Evolutionary conservation across 2,329 filamentous ascomycete genomes (phyloP).

Genomic region (Colletotrichum sp.): DNA sequence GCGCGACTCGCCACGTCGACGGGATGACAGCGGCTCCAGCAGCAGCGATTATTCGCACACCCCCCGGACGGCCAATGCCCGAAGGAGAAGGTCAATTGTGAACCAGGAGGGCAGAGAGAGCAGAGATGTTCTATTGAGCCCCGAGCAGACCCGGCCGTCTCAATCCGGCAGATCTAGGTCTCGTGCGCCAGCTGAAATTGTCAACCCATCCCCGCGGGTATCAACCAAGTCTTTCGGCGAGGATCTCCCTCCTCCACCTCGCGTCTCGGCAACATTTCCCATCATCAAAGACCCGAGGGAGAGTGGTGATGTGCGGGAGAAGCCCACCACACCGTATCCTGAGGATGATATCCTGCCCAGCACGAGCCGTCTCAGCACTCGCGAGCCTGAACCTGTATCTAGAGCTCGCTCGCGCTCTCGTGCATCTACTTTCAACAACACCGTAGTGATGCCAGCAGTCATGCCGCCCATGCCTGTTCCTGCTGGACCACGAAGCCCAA

Average conservation of each 20-base stretch:
- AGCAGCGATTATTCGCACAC: constrained; percentile 42
- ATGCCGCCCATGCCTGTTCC: constrained; percentile 25
- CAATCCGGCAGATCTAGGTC: constrained; percentile 34
- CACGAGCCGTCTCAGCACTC: constrained; percentile 15
- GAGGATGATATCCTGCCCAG: constrained; percentile 32
- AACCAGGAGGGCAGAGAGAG: constrained; percentile 37
- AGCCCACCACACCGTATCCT: constrained; percentile 30
- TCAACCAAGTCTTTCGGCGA: constrained; percentile 18
- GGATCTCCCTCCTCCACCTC: constrained; percentile 22
- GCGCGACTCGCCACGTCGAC: constrained; percentile 28
- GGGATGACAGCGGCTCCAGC: constrained; percentile 43
- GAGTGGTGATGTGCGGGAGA: constrained; percentile 6
- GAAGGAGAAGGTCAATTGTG: constrained; percentile 38
- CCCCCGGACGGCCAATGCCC: constrained; percentile 30
- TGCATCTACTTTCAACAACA: constrained; percentile 29
- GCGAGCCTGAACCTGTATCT: constrained; percentile 1
- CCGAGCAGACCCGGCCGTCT: constrained; percentile 24
- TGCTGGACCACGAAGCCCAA: constrained; percentile 19
- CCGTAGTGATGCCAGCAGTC: constrained; percentile 21
- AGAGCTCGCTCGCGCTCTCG: constrained; percentile 27
- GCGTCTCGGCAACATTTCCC: constrained; percentile 36
- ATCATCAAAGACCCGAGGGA: constrained; percentile 8
- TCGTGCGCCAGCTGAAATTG: constrained; percentile 32
- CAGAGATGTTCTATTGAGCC: constrained; percentile 19
- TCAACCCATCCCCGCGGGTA: constrained; percentile 34